Evolutionary conservation across 805 yeast species (phyloP).

Genomic region (Spathaspora sp.): DNA sequence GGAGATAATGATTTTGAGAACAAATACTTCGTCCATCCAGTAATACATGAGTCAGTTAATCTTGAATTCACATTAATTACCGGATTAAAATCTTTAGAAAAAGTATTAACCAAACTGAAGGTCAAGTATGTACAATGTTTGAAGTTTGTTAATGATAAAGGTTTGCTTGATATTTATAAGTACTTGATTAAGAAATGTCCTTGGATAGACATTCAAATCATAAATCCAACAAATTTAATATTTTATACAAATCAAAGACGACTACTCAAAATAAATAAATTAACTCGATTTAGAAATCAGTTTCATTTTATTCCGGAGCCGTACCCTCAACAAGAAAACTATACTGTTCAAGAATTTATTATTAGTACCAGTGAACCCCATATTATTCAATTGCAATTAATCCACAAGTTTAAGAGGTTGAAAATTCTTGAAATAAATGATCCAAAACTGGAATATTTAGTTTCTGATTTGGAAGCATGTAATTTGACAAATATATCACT

Average conservation of each 20-base stretch:
- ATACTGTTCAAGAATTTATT: not conserved
- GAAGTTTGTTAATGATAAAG: not conserved
- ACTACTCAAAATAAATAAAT: not conserved
- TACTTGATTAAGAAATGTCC: slow-evolving; percentile 1
- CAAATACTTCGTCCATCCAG: not conserved
- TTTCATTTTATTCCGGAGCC: not conserved
- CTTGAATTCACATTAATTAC: not conserved
- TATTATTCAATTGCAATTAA: not conserved
- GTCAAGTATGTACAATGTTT: not conserved
- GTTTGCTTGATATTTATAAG: not conserved
- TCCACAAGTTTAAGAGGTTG: not conserved
- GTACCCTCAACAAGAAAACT: not conserved
- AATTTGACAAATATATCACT: not conserved
- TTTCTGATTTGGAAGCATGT: not conserved
- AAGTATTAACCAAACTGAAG: not conserved
- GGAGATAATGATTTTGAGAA: not conserved
- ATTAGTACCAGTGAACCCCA: not conserved
- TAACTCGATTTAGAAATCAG: not conserved
- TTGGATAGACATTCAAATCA: not conserved
- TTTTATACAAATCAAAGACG: not conserved
- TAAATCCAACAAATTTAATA: not conserved
- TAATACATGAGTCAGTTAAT: not conserved
- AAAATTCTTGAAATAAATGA: not conserved
- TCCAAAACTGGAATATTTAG: not conserved
- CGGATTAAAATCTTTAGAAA: not conserved